phyloP scores from a whole-genome alignment of 768 basidiomycete genomes.

The Podaxis sp. region DNA sequence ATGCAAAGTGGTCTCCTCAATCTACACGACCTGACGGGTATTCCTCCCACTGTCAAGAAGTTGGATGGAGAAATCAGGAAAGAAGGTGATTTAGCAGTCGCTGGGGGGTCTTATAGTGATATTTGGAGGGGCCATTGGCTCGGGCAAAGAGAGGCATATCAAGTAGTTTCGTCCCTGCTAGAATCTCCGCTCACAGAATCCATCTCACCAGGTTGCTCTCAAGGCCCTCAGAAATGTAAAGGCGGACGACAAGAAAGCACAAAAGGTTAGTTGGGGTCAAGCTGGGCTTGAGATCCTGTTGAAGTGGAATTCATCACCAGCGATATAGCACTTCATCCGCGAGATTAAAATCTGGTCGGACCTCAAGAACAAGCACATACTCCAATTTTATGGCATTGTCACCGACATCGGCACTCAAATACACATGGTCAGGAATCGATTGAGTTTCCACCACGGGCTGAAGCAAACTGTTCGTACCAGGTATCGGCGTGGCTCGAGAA shows the following conservation, averaged over 20 bases:
- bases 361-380: slow-evolving; percentile 45
- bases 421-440: slow-evolving; percentile 35
- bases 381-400: slow-evolving; percentile 52
- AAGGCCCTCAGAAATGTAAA: slow-evolving; percentile 48
- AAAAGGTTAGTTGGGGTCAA: slow-evolving; percentile 27
- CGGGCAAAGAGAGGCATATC: slow-evolving; percentile 39
- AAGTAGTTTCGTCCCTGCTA: background rate
- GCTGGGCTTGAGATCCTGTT: background rate
- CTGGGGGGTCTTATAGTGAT: slow-evolving; percentile 50
- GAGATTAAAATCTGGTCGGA: slow-evolving; percentile 54
- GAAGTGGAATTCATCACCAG: background rate
- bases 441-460: background rate
- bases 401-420: slow-evolving; percentile 46
- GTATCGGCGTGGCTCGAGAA: slow-evolving; percentile 62
- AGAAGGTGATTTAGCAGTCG: slow-evolving; percentile 34
- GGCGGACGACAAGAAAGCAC: slow-evolving; percentile 35
- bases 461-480: slow-evolving; percentile 20
- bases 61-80: slow-evolving; percentile 48
- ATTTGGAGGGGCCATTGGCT: slow-evolving; percentile 54
- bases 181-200: background rate
- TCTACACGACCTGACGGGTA: slow-evolving; percentile 26
- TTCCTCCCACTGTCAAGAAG: slow-evolving; percentile 47
- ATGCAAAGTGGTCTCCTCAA: background rate
- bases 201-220: slow-evolving; percentile 43
- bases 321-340: slow-evolving; percentile 45